Percentiles rank a stretch among this genome's conserved stretches.
phyloP scores from a whole-genome alignment of 1,284 basidiomycete genomes.

The Moniliophthora roreri region DNA sequence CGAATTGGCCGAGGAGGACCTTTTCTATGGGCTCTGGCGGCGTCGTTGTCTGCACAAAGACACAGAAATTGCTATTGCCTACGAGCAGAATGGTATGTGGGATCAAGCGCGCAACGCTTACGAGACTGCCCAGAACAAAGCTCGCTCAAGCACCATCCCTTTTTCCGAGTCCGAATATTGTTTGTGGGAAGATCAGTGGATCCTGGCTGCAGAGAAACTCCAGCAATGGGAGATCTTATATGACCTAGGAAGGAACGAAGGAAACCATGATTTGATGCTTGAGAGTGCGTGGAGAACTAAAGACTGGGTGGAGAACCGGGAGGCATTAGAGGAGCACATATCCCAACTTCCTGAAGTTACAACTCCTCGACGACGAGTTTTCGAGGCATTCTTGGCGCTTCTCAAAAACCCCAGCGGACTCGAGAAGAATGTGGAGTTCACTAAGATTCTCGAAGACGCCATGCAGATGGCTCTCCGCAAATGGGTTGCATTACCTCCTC shows the following conservation, averaged over 20 bases:
- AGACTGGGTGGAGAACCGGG: conserved; percentile 87
- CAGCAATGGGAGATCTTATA: conserved; percentile 97
- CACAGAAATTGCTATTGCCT: conserved; percentile 90
- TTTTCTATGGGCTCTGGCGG: conserved; percentile 97
- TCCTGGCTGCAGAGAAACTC: conserved; percentile 92
- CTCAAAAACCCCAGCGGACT: conserved; percentile 63
- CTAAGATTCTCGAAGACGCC: conserved; percentile 89
- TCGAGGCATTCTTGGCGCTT: conserved; percentile 93
- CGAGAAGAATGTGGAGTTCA: conserved; percentile 81
- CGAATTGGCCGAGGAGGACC: conserved; percentile 94
- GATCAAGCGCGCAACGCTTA: conserved; percentile 89
- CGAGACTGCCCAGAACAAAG: conserved; percentile 89
- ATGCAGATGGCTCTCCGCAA: conserved; percentile 96
- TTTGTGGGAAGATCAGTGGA: conserved; percentile 99
- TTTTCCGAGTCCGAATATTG: conserved; percentile 97
- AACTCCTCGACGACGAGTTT: conserved; percentile 92
- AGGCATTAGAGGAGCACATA: conserved; percentile 85
- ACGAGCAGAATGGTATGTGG: conserved; percentile 99
- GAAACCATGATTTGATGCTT: conserved; percentile 89
- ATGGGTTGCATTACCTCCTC: conserved; percentile 88
- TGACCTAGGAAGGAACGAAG: conserved; percentile 90
- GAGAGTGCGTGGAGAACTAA: conserved; percentile 96
- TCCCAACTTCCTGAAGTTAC: conserved; percentile 80
- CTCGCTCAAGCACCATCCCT: conserved; percentile 80
- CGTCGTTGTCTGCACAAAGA: conserved; percentile 86